A percentile compares a stretch with the other conserved stretches of the same genome.
Conservation (phyloP, 768 basidiomycete genomes). For the Boletus rex-veris region DNA sequence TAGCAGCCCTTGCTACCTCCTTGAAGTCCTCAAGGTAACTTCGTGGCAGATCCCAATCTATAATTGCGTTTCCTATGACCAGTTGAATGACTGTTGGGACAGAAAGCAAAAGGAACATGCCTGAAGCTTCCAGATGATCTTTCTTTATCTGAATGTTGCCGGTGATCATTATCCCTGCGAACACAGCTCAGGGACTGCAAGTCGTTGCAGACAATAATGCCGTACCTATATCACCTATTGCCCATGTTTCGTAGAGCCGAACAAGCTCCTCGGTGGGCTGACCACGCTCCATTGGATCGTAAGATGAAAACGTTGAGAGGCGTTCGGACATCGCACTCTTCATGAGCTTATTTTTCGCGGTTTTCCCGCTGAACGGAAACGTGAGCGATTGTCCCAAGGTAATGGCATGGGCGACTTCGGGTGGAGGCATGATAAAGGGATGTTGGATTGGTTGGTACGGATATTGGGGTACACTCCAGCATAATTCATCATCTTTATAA, state of each 20-base stretch:
- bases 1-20: constrained; percentile 30
- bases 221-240: constrained; percentile 30
- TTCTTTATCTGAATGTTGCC: constrained; percentile 36
- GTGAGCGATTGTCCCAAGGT: constrained; percentile 24
- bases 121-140: constrained; percentile 33
- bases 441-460: constrained; percentile 15
- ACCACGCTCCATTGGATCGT: constrained; percentile 29
- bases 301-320: constrained; percentile 32
- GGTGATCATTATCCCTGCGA: constrained; percentile 31
- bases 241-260: constrained; percentile 35
- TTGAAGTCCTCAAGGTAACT: constrained; percentile 22
- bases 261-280: constrained; percentile 33
- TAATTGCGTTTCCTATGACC: constrained; percentile 29
- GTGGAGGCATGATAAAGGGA: constrained; percentile 12
- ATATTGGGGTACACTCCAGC: constrained; percentile 10
- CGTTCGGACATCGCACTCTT: constrained; percentile 37
- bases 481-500: constrained; percentile 19
- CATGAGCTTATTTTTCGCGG: constrained; percentile 30
- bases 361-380: constrained; percentile 31
- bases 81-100: neutral
- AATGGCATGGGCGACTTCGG: constrained; percentile 15
- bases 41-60: constrained; percentile 27
- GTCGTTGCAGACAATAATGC: neutral
- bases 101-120: constrained; percentile 6
- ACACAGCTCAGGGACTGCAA: constrained; percentile 1